Percentiles rank a stretch among this genome's conserved stretches.
Conservation (phyloP, 148 eudicot species). For the Rhododendron ovatum region DNA sequence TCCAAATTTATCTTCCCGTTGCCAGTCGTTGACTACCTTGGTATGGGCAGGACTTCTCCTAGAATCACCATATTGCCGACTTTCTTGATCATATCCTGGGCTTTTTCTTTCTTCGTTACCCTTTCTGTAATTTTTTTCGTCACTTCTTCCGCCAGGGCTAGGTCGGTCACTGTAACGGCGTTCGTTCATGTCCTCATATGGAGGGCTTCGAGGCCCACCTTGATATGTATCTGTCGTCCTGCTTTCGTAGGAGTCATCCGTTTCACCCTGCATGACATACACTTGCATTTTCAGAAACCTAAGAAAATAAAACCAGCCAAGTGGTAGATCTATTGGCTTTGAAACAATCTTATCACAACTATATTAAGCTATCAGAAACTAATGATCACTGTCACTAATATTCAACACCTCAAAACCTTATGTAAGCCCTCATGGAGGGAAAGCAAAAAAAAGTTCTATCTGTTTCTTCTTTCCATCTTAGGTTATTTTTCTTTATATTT, state of each 20-base stretch:
- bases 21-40: constrained; percentile 81
- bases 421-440: constrained; percentile 58
- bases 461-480: not conserved
- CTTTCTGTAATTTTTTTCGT: constrained; percentile 26
- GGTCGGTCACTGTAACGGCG: constrained; percentile 64
- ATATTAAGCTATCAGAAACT: not conserved
- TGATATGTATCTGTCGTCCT: constrained; percentile 57
- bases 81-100: constrained; percentile 69
- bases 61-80: constrained; percentile 43
- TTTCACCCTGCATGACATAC: constrained; percentile 57
- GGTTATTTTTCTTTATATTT: not conserved
- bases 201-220: constrained; percentile 81
- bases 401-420: constrained; percentile 72
- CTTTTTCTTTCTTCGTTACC: constrained; percentile 53
- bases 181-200: constrained; percentile 53
- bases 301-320: not conserved
- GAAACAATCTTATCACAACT: not conserved
- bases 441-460: constrained; percentile 7
- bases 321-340: not conserved
- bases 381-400: constrained; percentile 30
- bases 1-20: constrained; percentile 90
- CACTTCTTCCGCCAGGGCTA: constrained; percentile 59
- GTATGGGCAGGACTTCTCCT: constrained; percentile 62
- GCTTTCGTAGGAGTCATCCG: constrained; percentile 48
- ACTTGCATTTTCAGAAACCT: constrained; percentile 13